Base-by-base conservation (phyloP, 352 stramenopile genomes). In the Globisporangium middletonii region DNA sequence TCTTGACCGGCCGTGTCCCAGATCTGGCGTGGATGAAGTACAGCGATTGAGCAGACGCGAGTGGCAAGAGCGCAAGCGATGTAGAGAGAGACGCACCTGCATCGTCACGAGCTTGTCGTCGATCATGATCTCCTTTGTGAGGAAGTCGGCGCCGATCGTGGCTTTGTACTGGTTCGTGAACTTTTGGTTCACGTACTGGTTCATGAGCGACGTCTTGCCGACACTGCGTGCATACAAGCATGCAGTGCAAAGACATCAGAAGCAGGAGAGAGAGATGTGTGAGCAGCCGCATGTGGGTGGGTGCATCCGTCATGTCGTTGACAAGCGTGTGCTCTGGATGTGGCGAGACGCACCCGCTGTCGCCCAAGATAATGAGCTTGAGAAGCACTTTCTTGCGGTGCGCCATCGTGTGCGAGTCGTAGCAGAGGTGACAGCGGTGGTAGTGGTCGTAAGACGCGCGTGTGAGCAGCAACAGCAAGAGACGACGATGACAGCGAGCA, bases 1-100 rank as follows among this genome's bases (percentile, higher is more conserved):
- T 99, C 97, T 75, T 99, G 95, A 11, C 94, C 97, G 8, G 97
- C 97, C 5, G 97, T 99, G 73, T 99, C 97, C 97, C 97, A 99
- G 68, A 99, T 99, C 88, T 98, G 2, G 23, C 19, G 4, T 37
- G 41, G 4, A 49, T 19, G n/a, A 8, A 35, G 3, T 26, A 53
- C 30, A 26, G 15, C 7, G 13, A 33, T 44, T 41, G 15, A 37
- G 26, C 16, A 18, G 12, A 12, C 16, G 2, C 6, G n/a, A 30
- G 13, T n/a, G 6, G 15, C n/a, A 9, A 7, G 18, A 38, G 33
- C 33, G 33, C 33, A 11, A 7, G 9, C 5, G 33, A 13, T 13
- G n/a, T 27, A 28, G 4, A 53, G 33, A 9, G 33, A 53, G 4
- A 47, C 50, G 2, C 54, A 92, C 84, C 75, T 97, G 90, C 71